Base-by-base conservation (phyloP, 257 asterid genomes). In the Gentiana macrophylla region DNA sequence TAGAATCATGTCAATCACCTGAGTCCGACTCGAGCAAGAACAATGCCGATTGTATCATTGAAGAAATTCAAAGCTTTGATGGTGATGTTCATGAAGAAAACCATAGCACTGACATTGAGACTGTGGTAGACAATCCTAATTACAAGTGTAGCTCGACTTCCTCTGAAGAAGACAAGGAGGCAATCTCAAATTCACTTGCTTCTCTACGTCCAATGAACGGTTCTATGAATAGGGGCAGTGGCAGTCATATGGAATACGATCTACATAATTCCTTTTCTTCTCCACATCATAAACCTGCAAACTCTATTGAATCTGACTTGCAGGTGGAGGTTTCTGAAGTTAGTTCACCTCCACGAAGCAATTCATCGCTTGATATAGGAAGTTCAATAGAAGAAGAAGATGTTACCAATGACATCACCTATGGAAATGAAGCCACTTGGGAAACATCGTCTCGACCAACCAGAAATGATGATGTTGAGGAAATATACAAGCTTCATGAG, bases 301-400 rank as follows among this genome's bases (percentile, higher is more conserved):
- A 70, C 48, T 92, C 97, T n/a, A 77, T 85, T 37, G 94, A 90
- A 62, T 92, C 99, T 6, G 99, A 85, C 62, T 49, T 92, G 80
- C 94, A 88, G 64, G 99, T 92, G 36, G 97, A 92, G 78, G 80
- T 78, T 51, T 81, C 94, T 7, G 94, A 92, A 57, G 50, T 88
- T 13, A 74, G 94, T 56, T 88, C 91, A 2, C 90, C 97, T 11
- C 82, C 82, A 8, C 88, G 77, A 8, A 74, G 63, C 77, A 57
- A 57, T 10, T 70, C 88, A 5, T 67, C 66, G 43, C 65, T 50
- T 6, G 89, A 71, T 37, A 89, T 78, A 57, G 82, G 72, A 53
- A 55, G 62, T 50, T 57, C 77, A 10, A 36, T 56, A 9, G 53
- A 45, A 35, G 86, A 70, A 48, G 66, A 61, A 35, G 74, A 75